phyloP scores from a whole-genome alignment of 768 basidiomycete species.

The Tylopilus sp. region DNA sequence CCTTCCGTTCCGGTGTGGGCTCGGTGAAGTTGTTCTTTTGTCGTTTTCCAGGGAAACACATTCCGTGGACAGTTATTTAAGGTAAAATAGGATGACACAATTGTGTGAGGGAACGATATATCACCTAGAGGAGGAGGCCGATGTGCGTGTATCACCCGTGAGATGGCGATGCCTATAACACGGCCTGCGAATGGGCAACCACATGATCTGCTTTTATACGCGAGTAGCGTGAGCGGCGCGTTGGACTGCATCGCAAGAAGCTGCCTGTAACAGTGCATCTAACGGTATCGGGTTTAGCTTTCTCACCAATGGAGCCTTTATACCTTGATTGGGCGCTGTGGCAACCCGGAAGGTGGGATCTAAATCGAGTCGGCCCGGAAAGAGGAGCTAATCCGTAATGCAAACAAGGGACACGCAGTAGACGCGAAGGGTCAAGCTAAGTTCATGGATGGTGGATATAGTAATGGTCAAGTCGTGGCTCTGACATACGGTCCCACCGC shows the following conservation, averaged over 20 bases:
- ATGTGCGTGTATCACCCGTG: conserved; percentile 21
- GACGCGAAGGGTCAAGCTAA: neutral
- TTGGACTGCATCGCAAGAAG: neutral
- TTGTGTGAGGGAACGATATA: conserved; percentile 8
- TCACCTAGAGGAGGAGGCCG: neutral
- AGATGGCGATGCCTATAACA: conserved; percentile 16
- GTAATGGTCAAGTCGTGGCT: too few relatives aligned
- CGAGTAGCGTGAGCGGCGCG: conserved; percentile 1
- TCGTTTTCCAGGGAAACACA: conserved; percentile 40
- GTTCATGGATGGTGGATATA: too few relatives aligned
- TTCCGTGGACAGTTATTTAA: conserved; percentile 10
- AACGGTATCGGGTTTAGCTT: neutral
- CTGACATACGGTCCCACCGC: too few relatives aligned
- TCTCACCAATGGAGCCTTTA: conserved; percentile 11
- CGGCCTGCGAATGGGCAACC: conserved; percentile 5
- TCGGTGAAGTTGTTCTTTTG: conserved; percentile 36
- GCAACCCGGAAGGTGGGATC: conserved; percentile 1
- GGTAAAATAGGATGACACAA: neutral
- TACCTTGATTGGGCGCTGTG: too few relatives aligned
- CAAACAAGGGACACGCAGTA: neutral
- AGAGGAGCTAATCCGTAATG: neutral
- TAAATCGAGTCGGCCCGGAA: neutral
- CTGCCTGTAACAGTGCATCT: neutral
- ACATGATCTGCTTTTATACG: conserved; percentile 16
- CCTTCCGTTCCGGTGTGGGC: conserved; percentile 12